phyloP scores from a whole-genome alignment of 345 rosid species.

The Mallotus nudiflorus region DNA sequence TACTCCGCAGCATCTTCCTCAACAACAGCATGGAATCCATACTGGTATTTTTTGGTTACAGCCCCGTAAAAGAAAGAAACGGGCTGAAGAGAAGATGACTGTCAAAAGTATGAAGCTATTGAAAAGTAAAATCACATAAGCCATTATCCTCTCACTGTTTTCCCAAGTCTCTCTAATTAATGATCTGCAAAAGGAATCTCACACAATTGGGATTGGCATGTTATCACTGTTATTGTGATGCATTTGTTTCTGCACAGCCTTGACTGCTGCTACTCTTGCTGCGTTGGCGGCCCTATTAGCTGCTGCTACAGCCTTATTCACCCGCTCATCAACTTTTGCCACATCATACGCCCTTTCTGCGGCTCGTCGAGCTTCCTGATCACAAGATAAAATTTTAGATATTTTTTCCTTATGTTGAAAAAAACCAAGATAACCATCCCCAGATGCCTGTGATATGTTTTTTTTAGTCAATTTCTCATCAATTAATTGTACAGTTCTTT shows the following conservation, averaged over 20 bases:
- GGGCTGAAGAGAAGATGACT: conserved; percentile 24
- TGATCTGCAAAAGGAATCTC: conserved; percentile 21
- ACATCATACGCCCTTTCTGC: conserved; percentile 85
- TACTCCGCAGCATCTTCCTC: conserved; percentile 17
- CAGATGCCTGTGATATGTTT: background rate
- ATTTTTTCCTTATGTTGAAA: background rate
- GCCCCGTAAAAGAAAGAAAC: conserved; percentile 14
- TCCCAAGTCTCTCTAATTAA: conserved; percentile 7
- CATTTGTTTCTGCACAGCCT: conserved; percentile 82
- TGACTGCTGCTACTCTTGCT: conserved; percentile 81
- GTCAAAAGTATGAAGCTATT: conserved; percentile 3
- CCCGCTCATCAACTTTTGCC: conserved; percentile 89
- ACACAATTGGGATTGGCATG: conserved; percentile 53
- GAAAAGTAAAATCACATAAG: conserved; percentile 13
- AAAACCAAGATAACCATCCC: background rate
- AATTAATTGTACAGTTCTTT: background rate
- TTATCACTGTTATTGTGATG: conserved; percentile 45
- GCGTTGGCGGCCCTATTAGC: conserved; percentile 93
- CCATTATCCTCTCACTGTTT: conserved; percentile 12
- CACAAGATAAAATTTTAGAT: conserved; percentile 11
- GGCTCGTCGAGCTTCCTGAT: conserved; percentile 83
- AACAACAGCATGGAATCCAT: background rate
- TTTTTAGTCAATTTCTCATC: background rate
- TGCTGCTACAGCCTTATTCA: conserved; percentile 76
- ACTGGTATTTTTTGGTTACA: conserved; percentile 2